Percentiles rank a stretch among this genome's conserved stretches.
These are phyloP conservation scores for Tardiomyces blankii DNA, from an alignment of 1,139 yeast genomes.

Conservation along the genomic window DNA sequence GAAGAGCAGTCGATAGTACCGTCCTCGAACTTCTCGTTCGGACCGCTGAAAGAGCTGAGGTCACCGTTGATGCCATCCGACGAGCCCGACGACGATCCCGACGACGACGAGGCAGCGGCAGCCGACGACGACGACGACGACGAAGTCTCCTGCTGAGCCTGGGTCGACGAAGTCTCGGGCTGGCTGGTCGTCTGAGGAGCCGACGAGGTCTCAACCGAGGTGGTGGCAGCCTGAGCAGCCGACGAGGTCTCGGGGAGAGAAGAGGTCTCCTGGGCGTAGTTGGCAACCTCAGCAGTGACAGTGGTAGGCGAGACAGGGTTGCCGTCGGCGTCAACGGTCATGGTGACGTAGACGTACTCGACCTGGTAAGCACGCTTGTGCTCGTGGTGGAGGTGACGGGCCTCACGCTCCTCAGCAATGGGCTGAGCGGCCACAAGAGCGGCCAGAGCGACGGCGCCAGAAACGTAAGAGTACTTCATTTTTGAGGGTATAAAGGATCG, in stretches of 20 bases:
- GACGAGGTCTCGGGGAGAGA: slow-evolving; percentile 7
- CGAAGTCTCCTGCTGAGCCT: slow-evolving; percentile 8
- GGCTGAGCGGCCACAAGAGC: slow-evolving; percentile 31
- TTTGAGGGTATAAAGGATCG: neutral
- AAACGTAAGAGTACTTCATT: slow-evolving; percentile 19
- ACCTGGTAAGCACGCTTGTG: slow-evolving; percentile 56
- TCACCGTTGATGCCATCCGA: slow-evolving; percentile 19
- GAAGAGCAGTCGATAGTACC: slow-evolving; percentile 64
- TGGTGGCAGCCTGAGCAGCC: slow-evolving; percentile 4
- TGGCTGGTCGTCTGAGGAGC: slow-evolving; percentile 1
- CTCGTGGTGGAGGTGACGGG: slow-evolving; percentile 48
- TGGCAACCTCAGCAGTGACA: slow-evolving; percentile 2
- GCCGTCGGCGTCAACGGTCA: slow-evolving; percentile 63
- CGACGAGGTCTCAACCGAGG: slow-evolving; percentile 1
- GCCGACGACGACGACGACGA: slow-evolving; percentile 9
- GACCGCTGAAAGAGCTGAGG: slow-evolving; percentile 40
- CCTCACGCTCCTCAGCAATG: slow-evolving; percentile 17
- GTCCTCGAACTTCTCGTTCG: slow-evolving; percentile 57
- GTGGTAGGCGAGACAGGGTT: slow-evolving; percentile 25
- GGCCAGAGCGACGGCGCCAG: slow-evolving; percentile 30
- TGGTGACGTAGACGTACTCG: slow-evolving; percentile 70
- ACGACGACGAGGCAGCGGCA: slow-evolving; percentile 8
- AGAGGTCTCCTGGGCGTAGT: slow-evolving; percentile 7
- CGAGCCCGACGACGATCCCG: slow-evolving; percentile 8
- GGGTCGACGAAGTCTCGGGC: slow-evolving; percentile 4